These are phyloP conservation scores for Guadua angustifolia DNA, from an alignment of 176 grass and related monocot genomes.

Conservation along the genomic window DNA sequence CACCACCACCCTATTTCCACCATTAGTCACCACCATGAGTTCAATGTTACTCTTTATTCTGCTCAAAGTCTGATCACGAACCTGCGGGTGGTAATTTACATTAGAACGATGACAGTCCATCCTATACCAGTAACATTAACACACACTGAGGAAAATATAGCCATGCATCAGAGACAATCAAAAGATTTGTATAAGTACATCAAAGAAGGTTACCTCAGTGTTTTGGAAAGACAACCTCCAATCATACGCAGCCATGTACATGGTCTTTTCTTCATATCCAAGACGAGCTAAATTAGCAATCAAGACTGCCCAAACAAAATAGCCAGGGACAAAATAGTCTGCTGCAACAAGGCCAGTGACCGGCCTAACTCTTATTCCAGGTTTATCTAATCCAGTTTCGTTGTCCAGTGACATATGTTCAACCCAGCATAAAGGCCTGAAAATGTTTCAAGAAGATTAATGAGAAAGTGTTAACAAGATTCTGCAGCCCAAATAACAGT, in stretches of 20 bases:
- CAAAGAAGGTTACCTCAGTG: constrained; percentile 71
- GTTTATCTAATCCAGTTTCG: constrained; percentile 93
- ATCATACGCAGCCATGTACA: constrained; percentile 99
- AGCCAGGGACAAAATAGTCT: constrained; percentile 99
- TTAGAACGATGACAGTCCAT: constrained; percentile 16
- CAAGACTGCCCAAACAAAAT: constrained; percentile 99
- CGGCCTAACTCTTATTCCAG: constrained; percentile 83
- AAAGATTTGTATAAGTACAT: not conserved
- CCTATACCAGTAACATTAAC: constrained; percentile 33
- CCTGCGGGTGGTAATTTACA: constrained; percentile 49
- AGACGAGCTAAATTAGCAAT: constrained; percentile 98
- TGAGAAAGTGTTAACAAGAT: constrained; percentile 15
- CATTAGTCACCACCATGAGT: constrained; percentile 87
- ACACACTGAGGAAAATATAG: not conserved
- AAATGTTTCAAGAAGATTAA: constrained; percentile 41
- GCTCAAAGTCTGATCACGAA: constrained; percentile 92
- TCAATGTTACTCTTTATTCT: constrained; percentile 98
- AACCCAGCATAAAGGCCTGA: constrained; percentile 94
- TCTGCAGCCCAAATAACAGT: constrained; percentile 14
- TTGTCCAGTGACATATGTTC: constrained; percentile 99
- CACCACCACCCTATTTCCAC: constrained; percentile 93
- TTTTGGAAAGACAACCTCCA: constrained; percentile 99
- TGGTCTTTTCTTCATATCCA: constrained; percentile 98
- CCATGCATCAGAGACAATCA: constrained; percentile 22
- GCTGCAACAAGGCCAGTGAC: constrained; percentile 95